Evolutionary conservation across 306 rosid species (phyloP).

Genomic region (Nissolia schottii): DNA sequence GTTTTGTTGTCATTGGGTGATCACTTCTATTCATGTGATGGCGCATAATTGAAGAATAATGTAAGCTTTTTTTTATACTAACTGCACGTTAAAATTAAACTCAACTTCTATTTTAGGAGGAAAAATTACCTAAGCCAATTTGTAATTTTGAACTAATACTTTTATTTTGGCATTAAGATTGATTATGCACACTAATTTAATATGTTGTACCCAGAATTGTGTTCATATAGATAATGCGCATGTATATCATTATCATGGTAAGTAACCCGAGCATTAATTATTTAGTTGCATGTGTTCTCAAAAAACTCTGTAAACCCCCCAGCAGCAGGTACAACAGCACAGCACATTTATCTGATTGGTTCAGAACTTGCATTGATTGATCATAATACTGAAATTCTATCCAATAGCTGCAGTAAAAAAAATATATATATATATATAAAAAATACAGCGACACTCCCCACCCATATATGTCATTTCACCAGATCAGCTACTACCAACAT

Average conservation of each 20-base stretch:
- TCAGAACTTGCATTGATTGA: conserved; percentile 1
- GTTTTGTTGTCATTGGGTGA: no score
- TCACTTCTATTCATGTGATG: no score
- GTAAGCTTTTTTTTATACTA: no score
- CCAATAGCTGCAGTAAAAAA: conserved; percentile 2
- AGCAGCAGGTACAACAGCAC: not conserved
- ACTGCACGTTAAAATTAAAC: no score
- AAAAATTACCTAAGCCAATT: no score
- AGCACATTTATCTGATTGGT: conserved; percentile 1
- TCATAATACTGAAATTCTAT: not conserved
- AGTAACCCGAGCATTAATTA: not conserved
- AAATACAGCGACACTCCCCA: conserved; percentile 18
- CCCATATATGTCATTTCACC: conserved; percentile 25
- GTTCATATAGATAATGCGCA: not conserved
- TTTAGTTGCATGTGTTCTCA: not conserved
- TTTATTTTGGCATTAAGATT: no score
- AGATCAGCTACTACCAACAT: conserved; percentile 25
- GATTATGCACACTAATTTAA: not conserved
- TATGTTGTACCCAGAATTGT: not conserved
- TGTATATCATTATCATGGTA: not conserved
- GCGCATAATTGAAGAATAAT: no score
- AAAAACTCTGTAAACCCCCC: not conserved
- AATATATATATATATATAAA: not conserved
- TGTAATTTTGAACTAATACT: no score
- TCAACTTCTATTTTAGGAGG: not conserved